Conservation (phyloP, 768 basidiomycete species). For the Agaricus subrufescens region DNA sequence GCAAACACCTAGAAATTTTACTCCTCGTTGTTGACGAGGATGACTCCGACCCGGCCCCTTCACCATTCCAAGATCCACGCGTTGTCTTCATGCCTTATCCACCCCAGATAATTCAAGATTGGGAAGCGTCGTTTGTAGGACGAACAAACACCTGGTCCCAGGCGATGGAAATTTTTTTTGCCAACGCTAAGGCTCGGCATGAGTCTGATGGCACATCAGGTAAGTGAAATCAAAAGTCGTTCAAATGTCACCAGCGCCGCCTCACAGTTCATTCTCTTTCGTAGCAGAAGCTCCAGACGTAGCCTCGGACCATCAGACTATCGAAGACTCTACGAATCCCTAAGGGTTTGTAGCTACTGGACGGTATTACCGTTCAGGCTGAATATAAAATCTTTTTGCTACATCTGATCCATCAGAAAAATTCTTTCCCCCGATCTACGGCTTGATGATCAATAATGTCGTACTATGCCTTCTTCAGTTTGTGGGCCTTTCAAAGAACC, state of each 20-base stretch:
- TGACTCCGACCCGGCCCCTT: slow-evolving; percentile 18
- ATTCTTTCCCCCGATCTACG: too few relatives aligned
- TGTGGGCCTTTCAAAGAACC: too few relatives aligned
- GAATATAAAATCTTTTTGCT: too few relatives aligned
- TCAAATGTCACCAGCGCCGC: background rate
- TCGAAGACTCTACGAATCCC: too few relatives aligned
- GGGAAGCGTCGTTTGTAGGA: slow-evolving; percentile 27
- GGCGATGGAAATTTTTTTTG: slow-evolving; percentile 25
- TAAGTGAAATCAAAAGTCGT: background rate
- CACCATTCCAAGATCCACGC: slow-evolving; percentile 20
- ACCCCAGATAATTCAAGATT: slow-evolving; percentile 23
- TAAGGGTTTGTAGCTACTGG: too few relatives aligned
- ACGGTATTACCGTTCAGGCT: too few relatives aligned
- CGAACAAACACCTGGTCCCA: slow-evolving; percentile 24
- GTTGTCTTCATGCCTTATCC: slow-evolving; percentile 30
- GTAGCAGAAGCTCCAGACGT: background rate
- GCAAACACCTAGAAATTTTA: slow-evolving; percentile 21
- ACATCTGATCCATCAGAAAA: too few relatives aligned
- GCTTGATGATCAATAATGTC: too few relatives aligned
- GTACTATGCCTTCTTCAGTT: too few relatives aligned
- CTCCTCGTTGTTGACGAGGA: slow-evolving; percentile 23
- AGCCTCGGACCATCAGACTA: too few relatives aligned
- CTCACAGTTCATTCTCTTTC: background rate
- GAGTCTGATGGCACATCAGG: background rate
- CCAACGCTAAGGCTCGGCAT: background rate